phyloP scores from a whole-genome alignment of 179 eudicot species.

The Carnegiea gigantea region DNA sequence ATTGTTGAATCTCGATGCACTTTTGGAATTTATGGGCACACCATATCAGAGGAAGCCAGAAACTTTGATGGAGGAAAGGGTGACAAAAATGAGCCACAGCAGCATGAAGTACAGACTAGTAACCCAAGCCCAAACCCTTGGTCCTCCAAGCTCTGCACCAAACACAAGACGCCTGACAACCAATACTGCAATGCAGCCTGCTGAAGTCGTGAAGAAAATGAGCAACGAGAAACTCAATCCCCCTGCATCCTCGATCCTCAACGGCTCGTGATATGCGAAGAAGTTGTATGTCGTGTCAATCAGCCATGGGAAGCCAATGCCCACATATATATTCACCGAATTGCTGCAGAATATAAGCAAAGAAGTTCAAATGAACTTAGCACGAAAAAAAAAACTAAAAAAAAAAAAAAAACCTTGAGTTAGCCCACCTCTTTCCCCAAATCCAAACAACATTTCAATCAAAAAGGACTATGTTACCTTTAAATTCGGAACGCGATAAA shows the following conservation, averaged over 20 bases:
- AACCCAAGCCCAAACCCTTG: constrained; percentile 82
- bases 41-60: constrained; percentile 24
- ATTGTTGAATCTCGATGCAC: background rate
- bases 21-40: background rate
- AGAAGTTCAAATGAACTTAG: background rate
- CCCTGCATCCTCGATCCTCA: constrained; percentile 35
- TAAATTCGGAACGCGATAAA: too few species aligned
- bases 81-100: constrained; percentile 77
- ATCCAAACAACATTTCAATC: too few species aligned
- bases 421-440: too few species aligned
- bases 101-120: constrained; percentile 61
- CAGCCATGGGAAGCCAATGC: constrained; percentile 93
- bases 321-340: constrained; percentile 89
- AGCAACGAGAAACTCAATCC: constrained; percentile 42
- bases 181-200: constrained; percentile 47
- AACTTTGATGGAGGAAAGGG: constrained; percentile 51
- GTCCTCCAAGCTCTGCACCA: constrained; percentile 94
- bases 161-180: constrained; percentile 62
- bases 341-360: constrained; percentile 47
- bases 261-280: constrained; percentile 44
- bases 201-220: constrained; percentile 39
- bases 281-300: constrained; percentile 78
- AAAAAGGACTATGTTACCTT: too few species aligned
- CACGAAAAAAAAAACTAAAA: too few species aligned
- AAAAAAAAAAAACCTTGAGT: too few species aligned